Evolutionary conservation across 371 early-diverging fungal species (phyloP).

Genomic region (Cladochytrium tenue): DNA sequence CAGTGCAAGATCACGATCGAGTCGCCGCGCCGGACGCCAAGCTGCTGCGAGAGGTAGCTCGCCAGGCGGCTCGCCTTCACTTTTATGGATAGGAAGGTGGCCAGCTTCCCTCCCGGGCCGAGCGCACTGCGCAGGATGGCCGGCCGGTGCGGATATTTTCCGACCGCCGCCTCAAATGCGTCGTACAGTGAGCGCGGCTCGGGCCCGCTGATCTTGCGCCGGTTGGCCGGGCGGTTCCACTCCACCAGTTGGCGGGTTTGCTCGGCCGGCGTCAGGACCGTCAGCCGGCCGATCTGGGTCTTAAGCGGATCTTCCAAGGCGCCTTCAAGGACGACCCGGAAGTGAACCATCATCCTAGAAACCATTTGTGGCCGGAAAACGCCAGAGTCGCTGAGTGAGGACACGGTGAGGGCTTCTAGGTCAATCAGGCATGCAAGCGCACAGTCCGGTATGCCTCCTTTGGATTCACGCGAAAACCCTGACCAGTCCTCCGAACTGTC

Average conservation of each 20-base stretch:
- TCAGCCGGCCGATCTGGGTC: background rate
- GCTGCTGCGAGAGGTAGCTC: background rate
- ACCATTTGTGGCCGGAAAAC: background rate
- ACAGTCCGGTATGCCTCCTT: background rate
- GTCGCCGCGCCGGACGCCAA: background rate
- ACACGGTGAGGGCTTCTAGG: background rate
- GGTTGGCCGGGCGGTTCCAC: background rate
- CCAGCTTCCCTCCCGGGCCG: background rate
- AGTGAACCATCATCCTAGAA: background rate
- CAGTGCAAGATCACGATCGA: background rate
- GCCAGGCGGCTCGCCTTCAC: constrained; percentile 5
- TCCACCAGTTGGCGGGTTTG: background rate
- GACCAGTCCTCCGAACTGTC: background rate
- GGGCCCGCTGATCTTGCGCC: background rate
- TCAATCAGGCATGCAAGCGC: background rate
- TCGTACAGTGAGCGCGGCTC: background rate
- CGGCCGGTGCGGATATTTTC: background rate
- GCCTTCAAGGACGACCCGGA: constrained; percentile 7
- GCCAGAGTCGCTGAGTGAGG: constrained; percentile 1
- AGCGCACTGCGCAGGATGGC: background rate
- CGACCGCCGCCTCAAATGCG: background rate
- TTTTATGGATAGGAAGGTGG: background rate
- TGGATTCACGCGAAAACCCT: background rate
- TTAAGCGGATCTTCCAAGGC: background rate
- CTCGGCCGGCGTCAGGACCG: constrained; percentile 4